Evolutionary conservation across 176 grass and related monocot genomes (phyloP), one percentile per base, ranked within the genome.

Genomic region (Triticum timopheevii): DNA sequence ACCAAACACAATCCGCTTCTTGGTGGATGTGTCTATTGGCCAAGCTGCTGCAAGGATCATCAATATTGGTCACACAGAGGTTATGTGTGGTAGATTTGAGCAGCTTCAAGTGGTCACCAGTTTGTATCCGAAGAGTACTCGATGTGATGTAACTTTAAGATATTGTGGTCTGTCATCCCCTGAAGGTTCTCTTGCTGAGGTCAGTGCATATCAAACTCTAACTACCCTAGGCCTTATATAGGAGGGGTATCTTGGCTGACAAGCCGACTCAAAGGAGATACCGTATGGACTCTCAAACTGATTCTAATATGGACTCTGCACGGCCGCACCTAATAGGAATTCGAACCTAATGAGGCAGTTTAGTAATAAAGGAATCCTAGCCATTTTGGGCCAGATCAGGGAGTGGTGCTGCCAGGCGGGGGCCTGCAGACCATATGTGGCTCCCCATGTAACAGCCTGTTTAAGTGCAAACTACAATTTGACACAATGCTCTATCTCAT

Each of bases 71-170:
- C 69, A 83, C 34, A 89, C 76, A 11, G 96, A 98, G 82, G 89
- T 98, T 72, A 64, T 94, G 73, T 98, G 96, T 88, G 93, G 96
- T 78, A 92, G 96, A 92, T 98, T 98, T 88, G 93, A 98, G 84
- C 84, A 98, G 81, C 96, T 98, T 87, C 84, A 90, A 83, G 88
- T 98, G 49, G 77, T 61, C 34, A 96, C 96, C 19, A 96, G 94
- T 82, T 80, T 96, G 70, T 95, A 94, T 86, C 88, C 86, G 69
- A 96, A 84, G 86, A 94, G 90, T 82, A 96, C 91, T 15, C 86
- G 80, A 19, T 98, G 93, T 91, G 92, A 98, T 77, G 82, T 91
- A 33, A 92, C 91, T 24, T 85, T 98, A 64, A 98, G 89, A 86
- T 98, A 86, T 76, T 96, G 96, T 87, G 96, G 96, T 58, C 88